Evolutionary conservation across 1,139 yeast species (phyloP), one percentile per base, ranked within the genome.

Genomic region (Saccharomyces uvarum): DNA sequence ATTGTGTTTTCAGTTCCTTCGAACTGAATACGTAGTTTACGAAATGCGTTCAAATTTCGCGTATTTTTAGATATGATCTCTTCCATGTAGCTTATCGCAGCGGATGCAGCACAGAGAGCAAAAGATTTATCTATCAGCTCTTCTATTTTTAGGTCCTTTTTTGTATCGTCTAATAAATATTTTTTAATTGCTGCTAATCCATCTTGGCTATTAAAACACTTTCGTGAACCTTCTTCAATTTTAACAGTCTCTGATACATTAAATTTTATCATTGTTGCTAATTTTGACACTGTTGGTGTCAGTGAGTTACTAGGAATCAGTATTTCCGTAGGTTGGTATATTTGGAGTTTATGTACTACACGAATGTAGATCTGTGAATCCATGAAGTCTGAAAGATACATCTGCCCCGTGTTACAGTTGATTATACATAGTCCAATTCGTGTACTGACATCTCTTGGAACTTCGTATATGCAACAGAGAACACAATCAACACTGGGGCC

Each of bases 311-410:
- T 56, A 0, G 79, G 76, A 4, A 76, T 52, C 3, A 75, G 54
- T 2, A 76, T 67, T 42, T 71, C 75, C 1, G 73, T 62, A 0
- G 80, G 77, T 32, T 66, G 66, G 54, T 66, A 68, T 1, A 76
- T 68, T 24, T 70, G 70, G 0, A 77, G 52, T 55, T 74, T 75
- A 57, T 78, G 77, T 8, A 78, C 63, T 0, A 79, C 74, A 52
- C 79, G 64, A 1, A 76, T 76, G 58, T 70, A 77, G 0, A 79
- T 76, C 59, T 73, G 79, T 0, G 81, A 72, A 58, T 77, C 81
- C 21, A 69, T 61, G 38, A 74, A 69, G 13, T 69, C 73, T 2
- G 73, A 66, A 16, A 74, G 54, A 2, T 59, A 60, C 53, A 77
- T 57, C 50, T 70, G 74, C 5, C 77, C 77, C 1, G 75, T 72